Evolutionary conservation across 78 protist genomes (phyloP).

Genomic region (slime mould (Dictyostelium discoideum)): DNA sequence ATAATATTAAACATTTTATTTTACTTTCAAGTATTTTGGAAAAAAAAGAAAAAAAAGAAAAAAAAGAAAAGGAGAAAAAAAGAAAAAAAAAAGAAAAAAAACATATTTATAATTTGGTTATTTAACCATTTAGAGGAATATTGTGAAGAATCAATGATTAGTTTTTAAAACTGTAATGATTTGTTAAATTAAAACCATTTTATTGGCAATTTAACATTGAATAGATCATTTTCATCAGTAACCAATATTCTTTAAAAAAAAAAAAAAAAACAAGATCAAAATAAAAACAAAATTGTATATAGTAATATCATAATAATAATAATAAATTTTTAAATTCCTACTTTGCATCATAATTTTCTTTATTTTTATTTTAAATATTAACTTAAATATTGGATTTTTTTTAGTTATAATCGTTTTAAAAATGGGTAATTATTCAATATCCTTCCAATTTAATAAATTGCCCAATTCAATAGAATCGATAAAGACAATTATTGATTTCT

Average conservation of each 20-base stretch:
- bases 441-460: too few relatives aligned
- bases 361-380: too few relatives aligned
- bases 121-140: background rate
- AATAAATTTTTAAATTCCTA: background rate
- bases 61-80: background rate
- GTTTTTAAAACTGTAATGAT: constrained; percentile 18
- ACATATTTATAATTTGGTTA: background rate
- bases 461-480: too few relatives aligned
- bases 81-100: background rate
- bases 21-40: background rate
- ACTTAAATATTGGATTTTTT: too few relatives aligned
- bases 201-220: background rate
- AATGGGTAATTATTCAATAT: too few relatives aligned
- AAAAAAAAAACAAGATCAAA: background rate
- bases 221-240: background rate
- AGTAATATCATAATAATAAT: background rate
- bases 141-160: background rate
- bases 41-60: background rate
- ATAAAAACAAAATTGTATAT: background rate
- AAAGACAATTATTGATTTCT: too few relatives aligned
- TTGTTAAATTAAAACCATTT: background rate
- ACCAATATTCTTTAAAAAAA: background rate
- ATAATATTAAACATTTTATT: background rate
- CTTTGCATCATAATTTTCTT: background rate
- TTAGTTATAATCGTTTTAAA: too few relatives aligned